Conservation (phyloP, 1,139 yeast species). For the Ogataea hybrid region DNA sequence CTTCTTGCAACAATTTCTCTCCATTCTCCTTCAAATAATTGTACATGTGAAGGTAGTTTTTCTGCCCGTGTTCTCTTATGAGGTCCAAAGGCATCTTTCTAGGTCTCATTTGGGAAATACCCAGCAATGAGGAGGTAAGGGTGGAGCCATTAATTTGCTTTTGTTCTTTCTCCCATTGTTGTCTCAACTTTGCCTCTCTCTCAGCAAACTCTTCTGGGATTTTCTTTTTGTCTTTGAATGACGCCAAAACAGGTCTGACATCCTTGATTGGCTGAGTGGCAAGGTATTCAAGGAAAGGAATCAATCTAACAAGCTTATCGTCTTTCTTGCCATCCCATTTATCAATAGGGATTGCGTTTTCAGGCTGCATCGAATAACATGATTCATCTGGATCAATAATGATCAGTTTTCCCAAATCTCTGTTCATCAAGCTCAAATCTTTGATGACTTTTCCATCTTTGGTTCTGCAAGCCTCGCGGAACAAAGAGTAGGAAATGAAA, state of each 20-base stretch:
- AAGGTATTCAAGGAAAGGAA: slow-evolving; percentile 91
- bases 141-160: slow-evolving; percentile 21
- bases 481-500: slow-evolving; percentile 80
- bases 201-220: slow-evolving; percentile 77
- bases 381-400: slow-evolving; percentile 77
- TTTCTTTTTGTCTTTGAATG: slow-evolving; percentile 62
- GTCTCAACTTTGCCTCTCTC: slow-evolving; percentile 75
- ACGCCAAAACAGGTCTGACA: slow-evolving; percentile 80
- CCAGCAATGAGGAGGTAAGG: slow-evolving; percentile 47
- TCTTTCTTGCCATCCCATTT: slow-evolving; percentile 88
- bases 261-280: slow-evolving; percentile 91
- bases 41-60: slow-evolving; percentile 81
- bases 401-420: slow-evolving; percentile 81
- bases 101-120: slow-evolving; percentile 50
- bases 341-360: slow-evolving; percentile 78
- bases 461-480: slow-evolving; percentile 88
- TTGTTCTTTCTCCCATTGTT: slow-evolving; percentile 67
- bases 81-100: slow-evolving; percentile 88
- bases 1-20: slow-evolving; percentile 77
- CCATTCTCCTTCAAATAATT: slow-evolving; percentile 86
- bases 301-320: slow-evolving; percentile 72
- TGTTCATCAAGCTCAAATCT: slow-evolving; percentile 85
- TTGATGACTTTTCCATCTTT: slow-evolving; percentile 84
- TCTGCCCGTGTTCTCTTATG: slow-evolving; percentile 90
- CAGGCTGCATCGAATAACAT: slow-evolving; percentile 81